phyloP scores from a whole-genome alignment of 1,284 basidiomycete species.

The Coniferiporia weirii region DNA sequence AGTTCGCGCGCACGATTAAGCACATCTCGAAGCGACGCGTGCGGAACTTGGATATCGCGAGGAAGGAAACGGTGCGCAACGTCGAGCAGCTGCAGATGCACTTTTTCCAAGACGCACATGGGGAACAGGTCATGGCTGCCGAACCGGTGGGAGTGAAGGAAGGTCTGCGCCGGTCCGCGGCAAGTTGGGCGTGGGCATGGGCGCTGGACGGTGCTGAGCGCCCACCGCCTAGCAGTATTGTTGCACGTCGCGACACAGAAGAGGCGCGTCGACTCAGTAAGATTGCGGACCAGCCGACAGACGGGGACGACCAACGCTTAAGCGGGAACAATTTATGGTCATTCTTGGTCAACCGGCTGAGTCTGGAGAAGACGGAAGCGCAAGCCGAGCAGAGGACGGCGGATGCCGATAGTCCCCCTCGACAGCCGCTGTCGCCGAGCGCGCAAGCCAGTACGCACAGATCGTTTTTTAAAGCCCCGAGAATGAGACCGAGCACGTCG shows the following conservation, averaged over 20 bases:
- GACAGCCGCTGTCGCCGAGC: neutral
- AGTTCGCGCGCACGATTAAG: constrained; percentile 52
- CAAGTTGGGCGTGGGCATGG: constrained; percentile 71
- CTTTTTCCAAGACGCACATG: constrained; percentile 26
- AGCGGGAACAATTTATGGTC: constrained; percentile 71
- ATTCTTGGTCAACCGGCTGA: constrained; percentile 36
- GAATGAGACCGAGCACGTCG: neutral
- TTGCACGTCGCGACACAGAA: constrained; percentile 68
- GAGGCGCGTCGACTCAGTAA: constrained; percentile 67
- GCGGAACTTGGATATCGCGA: constrained; percentile 54
- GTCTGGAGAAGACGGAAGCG: constrained; percentile 14
- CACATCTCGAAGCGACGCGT: constrained; percentile 55
- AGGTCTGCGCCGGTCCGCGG: constrained; percentile 40
- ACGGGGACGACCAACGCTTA: constrained; percentile 49
- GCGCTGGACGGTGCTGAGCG: constrained; percentile 66
- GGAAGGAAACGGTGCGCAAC: constrained; percentile 48
- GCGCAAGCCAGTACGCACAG: neutral
- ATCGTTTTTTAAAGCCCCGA: neutral
- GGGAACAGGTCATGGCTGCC: constrained; percentile 24
- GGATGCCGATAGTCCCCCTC: neutral
- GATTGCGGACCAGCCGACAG: constrained; percentile 60
- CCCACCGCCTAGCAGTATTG: constrained; percentile 79
- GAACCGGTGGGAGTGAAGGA: constrained; percentile 39
- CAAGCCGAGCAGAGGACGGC: neutral
- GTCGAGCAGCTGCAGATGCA: constrained; percentile 41